Percentiles rank a stretch among this genome's conserved stretches.
Evolutionary conservation across 2,329 filamentous ascomycete genomes (phyloP).

Genomic region (Penicillium hesseltinei): DNA sequence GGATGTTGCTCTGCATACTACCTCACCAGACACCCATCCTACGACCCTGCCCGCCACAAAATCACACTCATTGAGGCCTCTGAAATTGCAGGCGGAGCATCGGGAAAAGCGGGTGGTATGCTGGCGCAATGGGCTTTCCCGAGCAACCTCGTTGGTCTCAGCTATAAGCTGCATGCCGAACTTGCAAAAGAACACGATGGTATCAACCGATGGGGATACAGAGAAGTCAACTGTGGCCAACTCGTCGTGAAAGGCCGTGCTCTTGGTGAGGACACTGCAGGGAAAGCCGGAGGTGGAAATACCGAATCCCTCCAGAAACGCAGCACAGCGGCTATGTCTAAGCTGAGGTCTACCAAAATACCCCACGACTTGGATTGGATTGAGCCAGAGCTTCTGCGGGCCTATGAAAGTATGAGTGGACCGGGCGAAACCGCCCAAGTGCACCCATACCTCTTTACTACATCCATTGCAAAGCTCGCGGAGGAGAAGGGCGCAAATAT

Average conservation of each 20-base stretch:
- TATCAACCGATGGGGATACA: constrained; percentile 79
- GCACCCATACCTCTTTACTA: constrained; percentile 89
- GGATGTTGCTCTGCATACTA: constrained; percentile 90
- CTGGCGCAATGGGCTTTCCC: constrained; percentile 93
- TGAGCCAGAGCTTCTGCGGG: constrained; percentile 61
- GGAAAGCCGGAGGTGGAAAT: constrained; percentile 31
- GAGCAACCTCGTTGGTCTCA: constrained; percentile 75
- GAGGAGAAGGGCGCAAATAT: constrained; percentile 67
- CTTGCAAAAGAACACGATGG: constrained; percentile 83
- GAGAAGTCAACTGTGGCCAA: constrained; percentile 71
- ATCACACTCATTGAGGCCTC: constrained; percentile 87
- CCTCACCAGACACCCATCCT: constrained; percentile 79
- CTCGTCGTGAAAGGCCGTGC: constrained; percentile 53
- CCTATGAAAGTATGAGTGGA: constrained; percentile 82
- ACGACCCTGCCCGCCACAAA: constrained; percentile 69
- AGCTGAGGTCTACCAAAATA: constrained; percentile 59
- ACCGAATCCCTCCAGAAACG: constrained; percentile 58
- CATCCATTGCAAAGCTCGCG: constrained; percentile 74
- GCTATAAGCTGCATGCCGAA: constrained; percentile 77
- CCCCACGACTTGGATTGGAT: constrained; percentile 86
- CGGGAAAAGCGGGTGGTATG: constrained; percentile 89
- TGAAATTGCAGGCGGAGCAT: constrained; percentile 83
- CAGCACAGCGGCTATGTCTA: constrained; percentile 50
- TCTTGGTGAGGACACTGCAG: constrained; percentile 34
- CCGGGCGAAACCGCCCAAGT: constrained; percentile 84